These are phyloP conservation scores for Lactarius akahatsu DNA, from an alignment of 768 basidiomycete species.

Conservation along the genomic window DNA sequence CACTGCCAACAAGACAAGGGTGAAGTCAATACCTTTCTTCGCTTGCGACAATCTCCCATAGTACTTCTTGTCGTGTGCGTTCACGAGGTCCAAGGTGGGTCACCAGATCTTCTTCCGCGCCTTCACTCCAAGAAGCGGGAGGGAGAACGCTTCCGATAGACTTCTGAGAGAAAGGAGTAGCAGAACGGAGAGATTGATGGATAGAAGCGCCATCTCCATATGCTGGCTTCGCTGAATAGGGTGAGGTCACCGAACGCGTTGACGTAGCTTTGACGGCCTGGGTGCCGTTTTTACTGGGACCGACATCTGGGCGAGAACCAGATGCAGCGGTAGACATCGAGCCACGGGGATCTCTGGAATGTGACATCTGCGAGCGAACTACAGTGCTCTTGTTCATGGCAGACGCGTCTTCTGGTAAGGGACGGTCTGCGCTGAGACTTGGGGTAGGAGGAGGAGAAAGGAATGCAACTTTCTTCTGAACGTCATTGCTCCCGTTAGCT, in stretches of 20 bases:
- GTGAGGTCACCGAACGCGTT: conserved; percentile 62
- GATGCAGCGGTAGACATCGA: conserved; percentile 63
- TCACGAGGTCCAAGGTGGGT: conserved; percentile 91
- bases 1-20: conserved; percentile 13
- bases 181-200: conserved; percentile 69
- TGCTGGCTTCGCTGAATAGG: conserved; percentile 49
- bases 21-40: conserved; percentile 75
- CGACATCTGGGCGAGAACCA: conserved; percentile 61
- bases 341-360: conserved; percentile 68
- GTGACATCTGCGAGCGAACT: conserved; percentile 73
- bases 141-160: conserved; percentile 68
- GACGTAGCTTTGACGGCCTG: conserved; percentile 52
- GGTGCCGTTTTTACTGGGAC: conserved; percentile 43
- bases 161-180: conserved; percentile 80
- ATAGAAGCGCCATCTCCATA: conserved; percentile 51
- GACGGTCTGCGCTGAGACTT: conserved; percentile 48
- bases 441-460: conserved; percentile 78
- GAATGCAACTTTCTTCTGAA: conserved; percentile 86
- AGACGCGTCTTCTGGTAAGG: conserved; percentile 49
- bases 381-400: conserved; percentile 60
- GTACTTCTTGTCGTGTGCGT: conserved; percentile 91
- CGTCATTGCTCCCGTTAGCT: conserved; percentile 41
- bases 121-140: conserved; percentile 88
- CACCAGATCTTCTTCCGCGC: conserved; percentile 91
- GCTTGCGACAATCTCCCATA: conserved; percentile 95